A percentile compares a stretch with the other conserved stretches of the same genome.
phyloP scores from a whole-genome alignment of 179 eudicot genomes.

The Vitellaria paradoxa region DNA sequence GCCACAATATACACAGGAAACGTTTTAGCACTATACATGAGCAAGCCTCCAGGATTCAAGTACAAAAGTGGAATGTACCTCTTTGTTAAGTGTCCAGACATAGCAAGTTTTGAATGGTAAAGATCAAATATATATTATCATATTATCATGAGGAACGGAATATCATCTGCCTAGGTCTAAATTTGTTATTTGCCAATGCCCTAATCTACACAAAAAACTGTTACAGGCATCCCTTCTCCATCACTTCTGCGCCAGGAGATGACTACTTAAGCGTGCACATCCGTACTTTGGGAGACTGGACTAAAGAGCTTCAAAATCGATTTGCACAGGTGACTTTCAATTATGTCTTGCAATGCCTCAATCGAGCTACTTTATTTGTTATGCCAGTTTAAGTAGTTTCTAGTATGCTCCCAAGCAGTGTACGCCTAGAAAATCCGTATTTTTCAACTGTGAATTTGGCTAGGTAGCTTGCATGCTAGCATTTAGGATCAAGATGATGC shows the following conservation, averaged over 20 bases:
- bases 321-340: constrained; percentile 56
- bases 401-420: not conserved
- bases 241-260: constrained; percentile 95
- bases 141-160: not conserved
- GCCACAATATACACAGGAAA: constrained; percentile 82
- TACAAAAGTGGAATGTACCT: constrained; percentile 99
- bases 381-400: not conserved
- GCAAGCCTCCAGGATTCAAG: constrained; percentile 75
- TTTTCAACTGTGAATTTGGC: too few species aligned
- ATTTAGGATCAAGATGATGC: too few species aligned
- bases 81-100: constrained; percentile 87
- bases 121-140: not conserved
- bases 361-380: constrained; percentile 4
- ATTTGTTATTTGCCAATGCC: not conserved
- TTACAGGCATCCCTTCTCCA: constrained; percentile 95
- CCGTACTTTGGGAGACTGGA: constrained; percentile 94
- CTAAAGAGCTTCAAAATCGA: constrained; percentile 55
- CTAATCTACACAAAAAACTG: not conserved
- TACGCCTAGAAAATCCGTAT: too few species aligned
- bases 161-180: not conserved
- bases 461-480: too few species aligned
- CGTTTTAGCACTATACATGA: constrained; percentile 88
- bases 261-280: constrained; percentile 88
- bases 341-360: not conserved
- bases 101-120: constrained; percentile 90